Percentiles rank a stretch among this genome's conserved stretches.
Evolutionary conservation across 345 rosid species (phyloP).

Genomic region (Salix exigua): DNA sequence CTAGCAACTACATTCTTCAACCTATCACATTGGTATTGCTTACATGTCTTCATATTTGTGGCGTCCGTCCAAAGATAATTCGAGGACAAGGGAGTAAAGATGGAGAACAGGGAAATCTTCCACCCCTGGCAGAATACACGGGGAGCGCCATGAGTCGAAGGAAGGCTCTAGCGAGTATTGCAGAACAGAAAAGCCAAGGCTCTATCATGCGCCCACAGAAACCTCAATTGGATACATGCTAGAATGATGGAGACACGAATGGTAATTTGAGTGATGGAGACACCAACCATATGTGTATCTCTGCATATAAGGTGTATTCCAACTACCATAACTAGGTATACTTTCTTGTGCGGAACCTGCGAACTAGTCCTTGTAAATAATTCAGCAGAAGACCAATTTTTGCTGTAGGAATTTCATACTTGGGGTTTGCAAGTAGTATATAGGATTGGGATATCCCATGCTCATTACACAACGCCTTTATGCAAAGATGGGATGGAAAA

Average conservation of each 20-base stretch:
- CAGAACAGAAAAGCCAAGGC: slow-evolving; percentile 29
- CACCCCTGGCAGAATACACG: slow-evolving; percentile 64
- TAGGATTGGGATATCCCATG: neutral
- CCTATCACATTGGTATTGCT: neutral
- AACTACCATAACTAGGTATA: neutral
- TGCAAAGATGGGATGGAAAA: neutral
- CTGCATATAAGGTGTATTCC: neutral
- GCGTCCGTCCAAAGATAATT: slow-evolving; percentile 47
- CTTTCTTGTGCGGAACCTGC: neutral
- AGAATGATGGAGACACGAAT: neutral
- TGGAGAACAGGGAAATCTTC: slow-evolving; percentile 42
- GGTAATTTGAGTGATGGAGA: neutral
- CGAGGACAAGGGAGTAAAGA: slow-evolving; percentile 53
- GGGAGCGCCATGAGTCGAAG: slow-evolving; percentile 52
- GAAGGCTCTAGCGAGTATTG: slow-evolving; percentile 41
- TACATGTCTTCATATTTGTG: neutral
- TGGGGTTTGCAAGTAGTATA: neutral
- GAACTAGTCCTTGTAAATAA: neutral
- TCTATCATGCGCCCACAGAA: slow-evolving; percentile 20
- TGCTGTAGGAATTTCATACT: neutral
- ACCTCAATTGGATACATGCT: slow-evolving; percentile 43
- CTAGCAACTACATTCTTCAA: neutral
- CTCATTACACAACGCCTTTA: neutral
- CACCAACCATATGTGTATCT: neutral
- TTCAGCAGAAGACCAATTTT: neutral